Conservation (phyloP, 768 basidiomycete species). For the Myochromella boudieri region DNA sequence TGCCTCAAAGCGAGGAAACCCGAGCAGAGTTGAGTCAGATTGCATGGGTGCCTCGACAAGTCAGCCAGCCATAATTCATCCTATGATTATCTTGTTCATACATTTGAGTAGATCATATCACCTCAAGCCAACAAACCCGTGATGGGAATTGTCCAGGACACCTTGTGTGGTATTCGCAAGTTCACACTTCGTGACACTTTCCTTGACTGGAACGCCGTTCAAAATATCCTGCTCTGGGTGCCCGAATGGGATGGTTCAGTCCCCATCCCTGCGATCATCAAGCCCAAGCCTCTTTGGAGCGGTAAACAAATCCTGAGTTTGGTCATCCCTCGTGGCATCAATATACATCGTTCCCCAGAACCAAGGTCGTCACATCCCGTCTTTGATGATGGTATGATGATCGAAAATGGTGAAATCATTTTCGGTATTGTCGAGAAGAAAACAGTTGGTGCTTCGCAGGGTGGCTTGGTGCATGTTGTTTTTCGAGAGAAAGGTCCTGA, state of each 20-base stretch:
- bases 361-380: conserved; percentile 79
- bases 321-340: conserved; percentile 93
- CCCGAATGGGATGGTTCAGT: conserved; percentile 96
- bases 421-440: conserved; percentile 98
- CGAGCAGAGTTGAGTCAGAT: conserved; percentile 97
- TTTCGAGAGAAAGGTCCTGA: conserved; percentile 98
- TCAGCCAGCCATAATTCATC: conserved; percentile 27
- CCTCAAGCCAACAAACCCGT: conserved; percentile 99
- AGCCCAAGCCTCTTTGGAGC: conserved; percentile 96
- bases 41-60: conserved; percentile 97
- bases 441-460: conserved; percentile 94
- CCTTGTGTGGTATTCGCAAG: conserved; percentile 95
- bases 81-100: background rate
- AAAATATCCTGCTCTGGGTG: conserved; percentile 97
- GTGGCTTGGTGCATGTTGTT: conserved; percentile 93
- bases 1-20: conserved; percentile 98
- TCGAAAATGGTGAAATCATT: conserved; percentile 95
- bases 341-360: conserved; percentile 81
- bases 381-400: conserved; percentile 91
- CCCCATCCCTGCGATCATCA: conserved; percentile 91
- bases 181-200: conserved; percentile 95
- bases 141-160: conserved; percentile 99
- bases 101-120: conserved; percentile 79
- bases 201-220: conserved; percentile 93
- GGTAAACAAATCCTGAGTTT: conserved; percentile 95